phyloP scores from a whole-genome alignment of 768 basidiomycete genomes.

The Clitopilus hobsonii region DNA sequence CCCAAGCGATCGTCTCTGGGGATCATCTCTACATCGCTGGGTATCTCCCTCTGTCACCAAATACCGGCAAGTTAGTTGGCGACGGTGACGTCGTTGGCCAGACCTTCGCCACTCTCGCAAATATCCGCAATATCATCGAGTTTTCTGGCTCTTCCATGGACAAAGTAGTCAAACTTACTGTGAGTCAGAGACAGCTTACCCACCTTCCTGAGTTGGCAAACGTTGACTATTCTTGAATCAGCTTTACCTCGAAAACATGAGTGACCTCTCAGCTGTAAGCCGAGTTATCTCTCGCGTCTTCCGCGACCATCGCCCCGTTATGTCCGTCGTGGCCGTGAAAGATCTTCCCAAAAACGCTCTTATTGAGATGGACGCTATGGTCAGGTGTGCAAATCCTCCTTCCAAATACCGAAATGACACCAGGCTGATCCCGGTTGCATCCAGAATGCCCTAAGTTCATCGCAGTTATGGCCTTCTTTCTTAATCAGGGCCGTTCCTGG shows the following conservation, averaged over 20 bases:
- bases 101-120: neutral
- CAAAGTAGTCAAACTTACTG: neutral
- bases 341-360: neutral
- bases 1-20: neutral
- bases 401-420: neutral
- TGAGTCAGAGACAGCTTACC: neutral
- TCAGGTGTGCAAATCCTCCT: neutral
- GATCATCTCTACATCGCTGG: neutral
- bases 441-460: neutral
- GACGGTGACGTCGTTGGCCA: neutral
- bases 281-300: neutral
- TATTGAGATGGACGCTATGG: neutral
- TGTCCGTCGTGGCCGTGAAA: neutral
- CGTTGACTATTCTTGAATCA: neutral
- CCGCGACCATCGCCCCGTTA: neutral
- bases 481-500: neutral
- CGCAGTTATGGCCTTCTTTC: neutral
- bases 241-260: neutral
- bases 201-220: neutral
- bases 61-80: neutral
- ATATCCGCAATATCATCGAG: neutral
- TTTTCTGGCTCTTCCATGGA: neutral
- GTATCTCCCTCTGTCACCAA: neutral
- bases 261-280: neutral
- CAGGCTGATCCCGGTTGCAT: neutral